A percentile compares a stretch with the other conserved stretches of the same genome.
Evolutionary conservation across 495 filamentous ascomycete genomes (phyloP).

Genomic region (Aspergillus cavernicola): DNA sequence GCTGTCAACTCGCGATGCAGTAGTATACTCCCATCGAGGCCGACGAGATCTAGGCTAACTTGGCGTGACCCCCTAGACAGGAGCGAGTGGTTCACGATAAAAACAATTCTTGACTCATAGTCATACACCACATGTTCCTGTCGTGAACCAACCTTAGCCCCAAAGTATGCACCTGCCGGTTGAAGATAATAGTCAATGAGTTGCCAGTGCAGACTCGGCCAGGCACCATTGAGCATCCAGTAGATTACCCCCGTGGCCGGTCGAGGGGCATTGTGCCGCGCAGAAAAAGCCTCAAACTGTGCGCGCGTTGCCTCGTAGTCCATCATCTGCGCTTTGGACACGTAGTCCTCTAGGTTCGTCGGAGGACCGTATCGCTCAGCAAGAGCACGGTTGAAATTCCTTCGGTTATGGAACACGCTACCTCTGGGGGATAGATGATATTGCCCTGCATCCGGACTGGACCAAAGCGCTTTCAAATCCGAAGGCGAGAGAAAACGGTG

Average conservation of each 20-base stretch:
- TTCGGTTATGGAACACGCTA: slow-evolving; percentile 51
- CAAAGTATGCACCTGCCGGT: slow-evolving; percentile 57
- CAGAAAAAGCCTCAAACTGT: slow-evolving; percentile 55
- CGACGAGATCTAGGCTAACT: slow-evolving; percentile 47
- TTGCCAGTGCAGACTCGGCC: slow-evolving; percentile 65
- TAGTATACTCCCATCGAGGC: slow-evolving; percentile 40
- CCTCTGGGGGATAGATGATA: slow-evolving; percentile 58
- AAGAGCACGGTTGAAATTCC: slow-evolving; percentile 54
- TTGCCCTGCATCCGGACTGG: slow-evolving; percentile 42
- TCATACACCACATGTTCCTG: slow-evolving; percentile 57
- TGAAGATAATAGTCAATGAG: slow-evolving; percentile 62
- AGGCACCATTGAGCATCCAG: slow-evolving; percentile 67
- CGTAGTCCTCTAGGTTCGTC: slow-evolving; percentile 50
- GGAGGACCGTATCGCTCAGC: slow-evolving; percentile 53
- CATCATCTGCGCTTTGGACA: slow-evolving; percentile 52
- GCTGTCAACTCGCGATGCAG: slow-evolving; percentile 21
- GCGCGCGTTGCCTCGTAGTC: slow-evolving; percentile 62
- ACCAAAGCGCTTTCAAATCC: slow-evolving; percentile 56
- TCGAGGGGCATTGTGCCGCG: slow-evolving; percentile 46
- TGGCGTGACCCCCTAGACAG: slow-evolving; percentile 37
- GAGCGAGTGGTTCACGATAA: slow-evolving; percentile 55
- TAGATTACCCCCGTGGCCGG: slow-evolving; percentile 61
- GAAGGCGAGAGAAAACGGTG: slow-evolving; percentile 47
- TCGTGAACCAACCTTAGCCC: slow-evolving; percentile 50
- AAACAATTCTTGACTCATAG: slow-evolving; percentile 41